Evolutionary conservation across 140 eudicot species (phyloP), one percentile per base, ranked within the genome.

Genomic region (Anethum foeniculum): DNA sequence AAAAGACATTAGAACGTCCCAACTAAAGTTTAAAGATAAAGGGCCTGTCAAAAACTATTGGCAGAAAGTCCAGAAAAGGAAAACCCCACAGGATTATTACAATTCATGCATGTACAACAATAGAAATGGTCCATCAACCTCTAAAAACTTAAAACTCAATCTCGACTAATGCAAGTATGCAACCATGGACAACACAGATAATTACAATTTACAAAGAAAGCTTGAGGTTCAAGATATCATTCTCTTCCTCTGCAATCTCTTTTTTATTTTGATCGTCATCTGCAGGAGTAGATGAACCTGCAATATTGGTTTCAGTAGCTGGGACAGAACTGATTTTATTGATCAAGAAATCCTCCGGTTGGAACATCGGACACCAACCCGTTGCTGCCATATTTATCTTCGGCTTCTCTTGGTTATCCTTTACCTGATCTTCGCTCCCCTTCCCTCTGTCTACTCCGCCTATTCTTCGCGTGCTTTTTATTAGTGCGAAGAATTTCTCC

Each of bases 401-500:
- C 78, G 48, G 32, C 6, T 72, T 41, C 68, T 51, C 68, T n/a
- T 77, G 44, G 15, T 51, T 67, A 34, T 16, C 30, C 27, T 76
- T 82, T 15, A 80, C 77, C 21, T 34, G 41, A 4, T 14, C 68
- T 54, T 49, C 77, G 1, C 3, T 32, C n/a, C 19, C 71, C 76
- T 75, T 58, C 15, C 68, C 36, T 71, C 41, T 79, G 14, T 46
- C 69, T 19, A 36, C 69, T 27, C 28, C 43, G 4, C 77, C 69
- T 14, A 65, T 83, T 7, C 85, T 85, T 51, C 81, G 67, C 3
- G 71, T 71, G 64, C 77, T 82, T 80, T 79, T 87, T 4, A 87
- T 78, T 72, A 87, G 67, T 39, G 86, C 88, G 27, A 85, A 87
- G 82, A 87, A 85, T 71, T 80, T 80, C 60, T 87, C 86, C 81